Percentiles rank a stretch among this genome's conserved stretches.
These are phyloP conservation scores for Verbena officinalis DNA, from an alignment of 257 asterid genomes.

Conservation along the genomic window DNA sequence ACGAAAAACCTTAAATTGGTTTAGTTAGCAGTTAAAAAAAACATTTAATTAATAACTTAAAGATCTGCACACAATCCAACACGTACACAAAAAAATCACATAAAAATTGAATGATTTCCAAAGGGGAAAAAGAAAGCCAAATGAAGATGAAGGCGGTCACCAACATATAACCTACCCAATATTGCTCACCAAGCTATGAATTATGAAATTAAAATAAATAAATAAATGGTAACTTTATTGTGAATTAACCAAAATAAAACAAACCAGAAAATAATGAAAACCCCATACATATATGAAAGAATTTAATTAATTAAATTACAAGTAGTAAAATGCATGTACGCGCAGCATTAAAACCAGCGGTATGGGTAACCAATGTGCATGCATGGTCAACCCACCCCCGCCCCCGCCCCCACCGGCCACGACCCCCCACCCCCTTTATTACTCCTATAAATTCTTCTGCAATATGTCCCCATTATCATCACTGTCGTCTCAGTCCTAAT, in stretches of 20 bases:
- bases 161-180: conserved; percentile 54
- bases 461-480: conserved; percentile 35
- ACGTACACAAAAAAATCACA: not conserved
- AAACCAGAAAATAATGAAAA: too few relatives aligned
- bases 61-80: conserved; percentile 35
- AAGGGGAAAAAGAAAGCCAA: not conserved
- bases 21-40: conserved; percentile 28
- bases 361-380: conserved; percentile 44
- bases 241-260: not conserved
- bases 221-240: conserved; percentile 22
- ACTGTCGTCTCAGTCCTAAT: not conserved
- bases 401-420: conserved; percentile 2
- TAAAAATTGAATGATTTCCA: not conserved
- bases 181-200: conserved; percentile 43
- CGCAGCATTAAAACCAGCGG: conserved; percentile 61
- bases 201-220: not conserved
- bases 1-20: conserved; percentile 14
- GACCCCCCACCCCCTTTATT: conserved; percentile 27
- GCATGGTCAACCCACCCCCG: conserved; percentile 57
- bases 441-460: conserved; percentile 58
- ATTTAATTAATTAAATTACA: conserved; percentile 3
- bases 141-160: conserved; percentile 42
- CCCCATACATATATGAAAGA: too few relatives aligned
- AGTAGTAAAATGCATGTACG: conserved; percentile 21
- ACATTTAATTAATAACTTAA: not conserved